These are phyloP conservation scores for Curvularia sp. DNA, from an alignment of 2,329 filamentous ascomycete genomes.

Conservation along the genomic window DNA sequence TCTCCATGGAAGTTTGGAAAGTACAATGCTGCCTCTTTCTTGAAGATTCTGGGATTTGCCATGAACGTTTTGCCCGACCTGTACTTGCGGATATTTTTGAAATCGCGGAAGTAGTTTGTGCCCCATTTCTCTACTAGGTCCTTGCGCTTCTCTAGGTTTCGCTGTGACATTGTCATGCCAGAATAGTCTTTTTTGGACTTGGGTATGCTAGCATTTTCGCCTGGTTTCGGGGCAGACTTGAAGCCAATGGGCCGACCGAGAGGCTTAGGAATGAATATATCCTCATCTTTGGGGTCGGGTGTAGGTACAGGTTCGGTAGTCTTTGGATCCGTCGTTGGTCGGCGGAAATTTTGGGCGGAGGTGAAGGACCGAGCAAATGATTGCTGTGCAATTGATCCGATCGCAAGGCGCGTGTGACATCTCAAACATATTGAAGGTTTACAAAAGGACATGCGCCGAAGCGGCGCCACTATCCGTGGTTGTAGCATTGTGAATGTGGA, in stretches of 20 bases:
- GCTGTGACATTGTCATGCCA: conserved; percentile 42
- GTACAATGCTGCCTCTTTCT: conserved; percentile 80
- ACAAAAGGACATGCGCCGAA: conserved; percentile 26
- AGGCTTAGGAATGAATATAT: conserved; percentile 59
- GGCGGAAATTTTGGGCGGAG: conserved; percentile 32
- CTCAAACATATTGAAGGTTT: conserved; percentile 25
- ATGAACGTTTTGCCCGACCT: conserved; percentile 90
- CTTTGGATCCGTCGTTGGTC: conserved; percentile 22
- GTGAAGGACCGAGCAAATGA: conserved; percentile 34
- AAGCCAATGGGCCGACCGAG: conserved; percentile 82
- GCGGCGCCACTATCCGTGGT: conserved; percentile 35
- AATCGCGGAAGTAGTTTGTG: conserved; percentile 95
- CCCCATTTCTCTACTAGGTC: conserved; percentile 78
- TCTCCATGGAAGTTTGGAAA: conserved; percentile 90
- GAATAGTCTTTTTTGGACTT: conserved; percentile 44
- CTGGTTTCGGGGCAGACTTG: conserved; percentile 71
- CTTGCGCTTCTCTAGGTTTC: conserved; percentile 75
- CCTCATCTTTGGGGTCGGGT: conserved; percentile 34
- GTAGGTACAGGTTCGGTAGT: conserved; percentile 14
- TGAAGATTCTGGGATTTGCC: conserved; percentile 84
- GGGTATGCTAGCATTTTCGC: conserved; percentile 84
- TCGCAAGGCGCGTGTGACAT: conserved; percentile 23
- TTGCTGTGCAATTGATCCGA: conserved; percentile 21
- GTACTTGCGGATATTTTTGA: conserved; percentile 79
- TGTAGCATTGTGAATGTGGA: conserved; percentile 40